Conservation (phyloP, 805 yeast species). For the Metschnikowia continentalis region DNA sequence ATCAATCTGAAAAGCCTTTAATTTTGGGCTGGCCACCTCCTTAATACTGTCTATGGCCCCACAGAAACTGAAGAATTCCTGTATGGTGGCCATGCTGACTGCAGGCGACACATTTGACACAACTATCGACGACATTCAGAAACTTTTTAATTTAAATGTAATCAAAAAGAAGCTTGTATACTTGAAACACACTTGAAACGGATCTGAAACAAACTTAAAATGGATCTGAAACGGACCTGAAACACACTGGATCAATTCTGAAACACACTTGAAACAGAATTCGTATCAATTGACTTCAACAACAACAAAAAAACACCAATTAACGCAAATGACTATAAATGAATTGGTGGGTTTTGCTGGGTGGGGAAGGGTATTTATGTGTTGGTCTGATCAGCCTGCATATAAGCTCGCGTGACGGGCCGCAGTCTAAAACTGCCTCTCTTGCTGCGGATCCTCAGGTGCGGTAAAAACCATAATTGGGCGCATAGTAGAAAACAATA, state of each 20-base stretch:
- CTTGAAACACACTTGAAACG: too few relatives aligned
- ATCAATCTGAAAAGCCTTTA: constrained; percentile 43
- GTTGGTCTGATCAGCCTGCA: not conserved
- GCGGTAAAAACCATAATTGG: not conserved
- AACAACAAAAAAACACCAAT: too few relatives aligned
- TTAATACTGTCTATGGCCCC: constrained; percentile 46
- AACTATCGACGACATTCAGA: constrained; percentile 41
- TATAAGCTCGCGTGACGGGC: constrained; percentile 1
- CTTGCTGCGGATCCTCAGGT: not conserved
- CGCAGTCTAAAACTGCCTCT: not conserved
- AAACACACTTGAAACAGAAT: too few relatives aligned
- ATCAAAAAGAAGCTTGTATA: too few relatives aligned
- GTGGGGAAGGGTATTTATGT: not conserved
- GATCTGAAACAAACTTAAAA: too few relatives aligned
- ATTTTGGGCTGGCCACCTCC: constrained; percentile 24
- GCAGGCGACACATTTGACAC: constrained; percentile 54
- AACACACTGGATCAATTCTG: too few relatives aligned
- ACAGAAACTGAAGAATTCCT: constrained; percentile 71
- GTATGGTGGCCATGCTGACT: constrained; percentile 48
- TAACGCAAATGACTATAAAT: too few relatives aligned
- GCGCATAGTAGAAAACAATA: too few relatives aligned
- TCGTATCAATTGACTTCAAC: too few relatives aligned
- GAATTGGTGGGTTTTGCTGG: not conserved
- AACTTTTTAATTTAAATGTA: not conserved
- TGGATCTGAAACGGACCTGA: too few relatives aligned